Evolutionary conservation across 208 protist species (phyloP), one percentile per base, ranked within the genome.

Genomic region (Porcisia hertigi): DNA sequence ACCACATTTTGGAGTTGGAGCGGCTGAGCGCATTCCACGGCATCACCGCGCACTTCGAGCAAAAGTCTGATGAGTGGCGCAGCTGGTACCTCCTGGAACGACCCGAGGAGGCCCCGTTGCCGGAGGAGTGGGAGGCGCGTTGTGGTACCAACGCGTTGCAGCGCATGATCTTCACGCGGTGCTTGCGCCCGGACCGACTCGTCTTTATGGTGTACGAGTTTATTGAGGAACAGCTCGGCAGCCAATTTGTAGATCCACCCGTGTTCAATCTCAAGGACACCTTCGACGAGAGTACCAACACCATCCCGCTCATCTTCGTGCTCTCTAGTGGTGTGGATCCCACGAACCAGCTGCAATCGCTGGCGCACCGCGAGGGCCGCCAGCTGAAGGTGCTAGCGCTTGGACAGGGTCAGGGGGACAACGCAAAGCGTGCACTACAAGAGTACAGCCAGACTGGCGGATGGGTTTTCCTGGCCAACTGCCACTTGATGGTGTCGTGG

Each of bases 381-480:
- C 71, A 81, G 66, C 92, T 99, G 53, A 95, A 96, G 73, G 95
- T 91, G 30, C 90, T 99, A 0, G 96, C 99, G 20, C 91, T 99
- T 2, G 99, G 98, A 11, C 98, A 99, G 82, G 99, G 98, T 23
- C 98, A 99, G 86, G 94, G 94, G 64, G 89, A 97, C n/a, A 98
- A 97, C 69, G 98, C 98, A 11, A 95, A 92, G 86, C 85, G 94
- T 12, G 87, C 98, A 1, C 94, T 99, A 65, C 84, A 96, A 78
- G 92, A 99, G 76, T 97, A 90, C 84, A 90, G 93, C 55, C 87
- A 94, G 77, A 94, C 90, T 14, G 98, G 98, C 45, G 92, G 97
- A 54, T 99, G 99, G 99, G 97, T 99, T 2, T 99, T 99, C 86
- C 84, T 99, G 58, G 98, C 98, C 60, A 99, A 99, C 89, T 99